Evolutionary conservation across 2,329 filamentous ascomycete species (phyloP).

Genomic region (Aspergillus awamori): DNA sequence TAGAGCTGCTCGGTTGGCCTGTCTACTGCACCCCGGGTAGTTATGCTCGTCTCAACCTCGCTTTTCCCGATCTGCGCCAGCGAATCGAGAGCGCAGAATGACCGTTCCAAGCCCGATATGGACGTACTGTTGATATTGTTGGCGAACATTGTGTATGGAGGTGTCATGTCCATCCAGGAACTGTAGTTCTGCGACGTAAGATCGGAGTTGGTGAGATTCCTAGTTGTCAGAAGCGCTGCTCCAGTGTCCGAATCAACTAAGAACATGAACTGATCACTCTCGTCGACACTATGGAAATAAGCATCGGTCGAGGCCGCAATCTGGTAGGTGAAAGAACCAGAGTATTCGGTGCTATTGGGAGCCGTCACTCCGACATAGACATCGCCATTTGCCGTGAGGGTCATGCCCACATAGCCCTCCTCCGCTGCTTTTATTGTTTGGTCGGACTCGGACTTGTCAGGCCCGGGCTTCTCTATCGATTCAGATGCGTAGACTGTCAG

Average conservation of each 20-base stretch:
- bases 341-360: slow-evolving; percentile 64
- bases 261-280: slow-evolving; percentile 61
- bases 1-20: slow-evolving; percentile 88
- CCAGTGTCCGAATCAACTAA: slow-evolving; percentile 84
- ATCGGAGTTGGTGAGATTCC: slow-evolving; percentile 61
- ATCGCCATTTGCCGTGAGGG: slow-evolving; percentile 63
- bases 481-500: slow-evolving; percentile 70
- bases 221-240: slow-evolving; percentile 77
- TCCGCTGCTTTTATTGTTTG: slow-evolving; percentile 56
- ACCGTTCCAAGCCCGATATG: slow-evolving; percentile 72
- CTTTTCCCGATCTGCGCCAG: slow-evolving; percentile 66
- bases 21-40: slow-evolving; percentile 64
- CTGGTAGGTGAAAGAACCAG: slow-evolving; percentile 75
- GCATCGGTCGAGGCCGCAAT: slow-evolving; percentile 80
- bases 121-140: slow-evolving; percentile 61
- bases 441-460: slow-evolving; percentile 49
- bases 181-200: slow-evolving; percentile 53
- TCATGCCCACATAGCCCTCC: slow-evolving; percentile 70
- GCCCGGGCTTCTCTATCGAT: slow-evolving; percentile 68
- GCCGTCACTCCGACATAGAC: slow-evolving; percentile 79
- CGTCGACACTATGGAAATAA: slow-evolving; percentile 68
- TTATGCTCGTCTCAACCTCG: slow-evolving; percentile 66
- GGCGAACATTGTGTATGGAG: slow-evolving; percentile 78
- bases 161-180: slow-evolving; percentile 60
- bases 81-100: slow-evolving; percentile 76